Evolutionary conservation across 257 asterid genomes (phyloP).

Genomic region (Ajuga chamaepitys): DNA sequence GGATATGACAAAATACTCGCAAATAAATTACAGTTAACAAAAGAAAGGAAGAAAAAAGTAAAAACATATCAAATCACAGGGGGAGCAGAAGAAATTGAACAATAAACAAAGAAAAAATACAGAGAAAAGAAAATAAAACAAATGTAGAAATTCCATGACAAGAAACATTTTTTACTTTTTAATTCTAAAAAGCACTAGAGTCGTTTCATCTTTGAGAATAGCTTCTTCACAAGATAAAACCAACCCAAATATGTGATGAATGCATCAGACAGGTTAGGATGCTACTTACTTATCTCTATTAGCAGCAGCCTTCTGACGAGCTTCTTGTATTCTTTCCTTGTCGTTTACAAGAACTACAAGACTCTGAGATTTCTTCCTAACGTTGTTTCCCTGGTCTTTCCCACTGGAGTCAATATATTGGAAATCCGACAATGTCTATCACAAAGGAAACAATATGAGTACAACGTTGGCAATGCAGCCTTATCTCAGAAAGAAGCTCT

Average conservation of each 20-base stretch:
- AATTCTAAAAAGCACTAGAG: no score
- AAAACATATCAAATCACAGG: neutral
- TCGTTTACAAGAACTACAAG: slow-evolving; percentile 89
- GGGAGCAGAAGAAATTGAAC: slow-evolving; percentile 1
- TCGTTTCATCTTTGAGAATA: neutral
- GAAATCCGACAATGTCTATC: slow-evolving; percentile 84
- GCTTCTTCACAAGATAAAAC: neutral
- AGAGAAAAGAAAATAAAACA: neutral
- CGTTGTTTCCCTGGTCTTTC: slow-evolving; percentile 92
- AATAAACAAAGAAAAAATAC: neutral
- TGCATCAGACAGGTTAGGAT: slow-evolving; percentile 5
- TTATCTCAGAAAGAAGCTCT: neutral
- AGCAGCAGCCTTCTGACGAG: slow-evolving; percentile 88
- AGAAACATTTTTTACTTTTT: no score
- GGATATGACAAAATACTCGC: neutral
- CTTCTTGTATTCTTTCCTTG: slow-evolving; percentile 92
- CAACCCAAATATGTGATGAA: neutral
- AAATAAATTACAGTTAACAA: neutral
- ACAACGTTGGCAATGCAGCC: slow-evolving; percentile 1
- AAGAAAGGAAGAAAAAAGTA: neutral
- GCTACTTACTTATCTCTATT: slow-evolving; percentile 78
- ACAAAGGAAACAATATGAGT: slow-evolving; percentile 19
- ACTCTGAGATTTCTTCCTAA: slow-evolving; percentile 90
- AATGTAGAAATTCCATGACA: neutral
- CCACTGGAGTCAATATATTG: slow-evolving; percentile 94